Conservation (phyloP, 192 early-diverging fungal genomes). For the Coemansia sp. region DNA sequence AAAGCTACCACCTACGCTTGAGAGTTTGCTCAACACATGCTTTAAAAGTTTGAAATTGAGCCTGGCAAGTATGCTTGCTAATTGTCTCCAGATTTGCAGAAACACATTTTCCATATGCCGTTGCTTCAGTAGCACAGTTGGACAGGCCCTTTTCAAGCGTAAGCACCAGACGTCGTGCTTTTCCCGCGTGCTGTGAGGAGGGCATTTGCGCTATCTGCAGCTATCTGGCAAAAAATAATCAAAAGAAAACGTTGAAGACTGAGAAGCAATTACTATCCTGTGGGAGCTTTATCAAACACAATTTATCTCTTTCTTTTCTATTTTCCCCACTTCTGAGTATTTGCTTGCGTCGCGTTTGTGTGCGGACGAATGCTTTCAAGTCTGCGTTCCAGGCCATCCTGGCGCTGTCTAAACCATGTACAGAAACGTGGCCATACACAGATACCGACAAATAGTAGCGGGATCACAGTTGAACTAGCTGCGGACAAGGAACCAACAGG, state of each 20-base stretch:
- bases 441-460: neutral
- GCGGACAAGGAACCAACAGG: slow-evolving; percentile 38
- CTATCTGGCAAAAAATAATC: neutral
- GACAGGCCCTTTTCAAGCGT: slow-evolving; percentile 48
- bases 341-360: neutral
- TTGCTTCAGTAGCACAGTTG: slow-evolving; percentile 43
- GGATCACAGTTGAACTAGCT: slow-evolving; percentile 14
- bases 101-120: slow-evolving; percentile 59
- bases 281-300: neutral
- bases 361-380: neutral
- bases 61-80: slow-evolving; percentile 58
- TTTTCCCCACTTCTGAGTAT: neutral
- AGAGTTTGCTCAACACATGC: slow-evolving; percentile 57
- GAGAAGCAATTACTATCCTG: neutral
- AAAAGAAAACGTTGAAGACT: neutral
- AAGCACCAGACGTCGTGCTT: slow-evolving; percentile 45
- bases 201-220: slow-evolving; percentile 14
- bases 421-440: neutral
- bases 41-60: slow-evolving; percentile 62
- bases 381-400: neutral
- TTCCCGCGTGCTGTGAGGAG: slow-evolving; percentile 25
- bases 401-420: neutral
- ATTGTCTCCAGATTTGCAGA: slow-evolving; percentile 53
- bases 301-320: neutral
- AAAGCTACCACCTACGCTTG: slow-evolving; percentile 41